phyloP scores from a whole-genome alignment of 1,284 basidiomycete genomes.

The Leccinum huronense region DNA sequence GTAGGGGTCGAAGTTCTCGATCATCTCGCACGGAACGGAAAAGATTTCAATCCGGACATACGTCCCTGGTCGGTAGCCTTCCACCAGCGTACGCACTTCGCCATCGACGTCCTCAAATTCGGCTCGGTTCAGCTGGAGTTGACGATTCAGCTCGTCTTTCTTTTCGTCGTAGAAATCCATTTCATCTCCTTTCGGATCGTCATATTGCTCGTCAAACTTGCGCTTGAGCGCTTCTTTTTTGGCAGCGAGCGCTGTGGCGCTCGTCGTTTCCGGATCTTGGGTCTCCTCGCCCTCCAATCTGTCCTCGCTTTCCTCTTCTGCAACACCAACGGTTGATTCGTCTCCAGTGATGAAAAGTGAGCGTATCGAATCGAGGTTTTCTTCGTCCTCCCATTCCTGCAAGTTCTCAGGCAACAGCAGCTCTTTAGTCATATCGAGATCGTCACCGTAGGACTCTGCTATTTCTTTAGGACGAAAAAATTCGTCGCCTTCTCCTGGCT shows the following conservation, averaged over 20 bases:
- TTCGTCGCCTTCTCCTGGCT: slow-evolving; percentile 62
- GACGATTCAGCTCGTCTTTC: slow-evolving; percentile 89
- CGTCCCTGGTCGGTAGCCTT: slow-evolving; percentile 89
- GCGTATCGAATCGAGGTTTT: slow-evolving; percentile 82
- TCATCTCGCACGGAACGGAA: slow-evolving; percentile 87
- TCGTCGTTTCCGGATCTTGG: slow-evolving; percentile 39
- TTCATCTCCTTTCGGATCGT: slow-evolving; percentile 78
- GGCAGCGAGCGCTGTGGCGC: slow-evolving; percentile 63
- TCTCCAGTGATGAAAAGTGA: slow-evolving; percentile 89
- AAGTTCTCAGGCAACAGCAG: slow-evolving; percentile 49
- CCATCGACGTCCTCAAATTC: slow-evolving; percentile 85
- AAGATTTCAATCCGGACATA: slow-evolving; percentile 92
- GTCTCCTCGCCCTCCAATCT: slow-evolving; percentile 44
- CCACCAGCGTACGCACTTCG: slow-evolving; percentile 79
- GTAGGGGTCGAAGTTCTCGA: slow-evolving; percentile 89
- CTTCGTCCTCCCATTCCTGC: slow-evolving; percentile 81
- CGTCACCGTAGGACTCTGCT: slow-evolving; percentile 47
- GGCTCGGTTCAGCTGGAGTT: slow-evolving; percentile 80
- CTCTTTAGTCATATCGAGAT: slow-evolving; percentile 73
- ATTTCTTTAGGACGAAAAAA: slow-evolving; percentile 68
- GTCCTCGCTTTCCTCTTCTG: slow-evolving; percentile 41
- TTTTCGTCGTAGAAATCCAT: slow-evolving; percentile 88
- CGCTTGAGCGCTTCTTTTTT: slow-evolving; percentile 93
- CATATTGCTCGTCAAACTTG: slow-evolving; percentile 97
- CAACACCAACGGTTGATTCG: slow-evolving; percentile 33